These are phyloP conservation scores for Colletotrichum phormii DNA, from an alignment of 2,329 filamentous ascomycete species.

Conservation along the genomic window DNA sequence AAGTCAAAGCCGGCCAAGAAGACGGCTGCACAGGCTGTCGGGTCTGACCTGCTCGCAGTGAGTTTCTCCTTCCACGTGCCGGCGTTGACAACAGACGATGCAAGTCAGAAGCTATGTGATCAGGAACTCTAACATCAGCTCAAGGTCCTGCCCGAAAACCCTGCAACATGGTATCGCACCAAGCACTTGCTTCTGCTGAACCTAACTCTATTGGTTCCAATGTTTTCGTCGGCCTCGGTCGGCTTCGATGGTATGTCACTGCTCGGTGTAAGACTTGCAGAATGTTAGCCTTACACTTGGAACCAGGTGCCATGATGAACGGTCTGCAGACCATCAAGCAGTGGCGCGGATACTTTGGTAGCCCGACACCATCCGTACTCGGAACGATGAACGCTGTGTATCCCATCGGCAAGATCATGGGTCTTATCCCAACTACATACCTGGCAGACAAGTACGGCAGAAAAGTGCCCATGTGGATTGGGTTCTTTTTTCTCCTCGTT, in stretches of 20 bases:
- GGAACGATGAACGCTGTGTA: constrained; percentile 36
- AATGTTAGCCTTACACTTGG: neutral
- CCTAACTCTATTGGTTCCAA: constrained; percentile 54
- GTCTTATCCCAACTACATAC: constrained; percentile 9
- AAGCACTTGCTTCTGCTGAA: constrained; percentile 57
- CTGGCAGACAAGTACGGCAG: constrained; percentile 51
- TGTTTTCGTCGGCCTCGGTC: constrained; percentile 54
- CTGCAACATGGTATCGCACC: constrained; percentile 54
- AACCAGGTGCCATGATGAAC: constrained; percentile 51
- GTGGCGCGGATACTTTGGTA: constrained; percentile 51
- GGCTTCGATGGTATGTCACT: constrained; percentile 51
- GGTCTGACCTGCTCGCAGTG: constrained; percentile 27
- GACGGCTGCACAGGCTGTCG: constrained; percentile 17
- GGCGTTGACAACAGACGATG: neutral
- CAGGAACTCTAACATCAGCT: constrained; percentile 7
- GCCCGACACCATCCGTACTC: constrained; percentile 17
- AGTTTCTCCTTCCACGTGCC: neutral
- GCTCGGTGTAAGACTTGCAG: neutral
- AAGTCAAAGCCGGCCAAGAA: constrained; percentile 17
- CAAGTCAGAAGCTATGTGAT: neutral
- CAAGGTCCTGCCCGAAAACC: constrained; percentile 53
- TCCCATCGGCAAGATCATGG: constrained; percentile 33
- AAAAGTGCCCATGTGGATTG: constrained; percentile 46
- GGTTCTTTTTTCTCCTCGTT: constrained; percentile 45
- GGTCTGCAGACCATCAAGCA: constrained; percentile 50